These are phyloP conservation scores for Picea glauca DNA, from an alignment of 75 land plant genomes.

Conservation along the genomic window DNA sequence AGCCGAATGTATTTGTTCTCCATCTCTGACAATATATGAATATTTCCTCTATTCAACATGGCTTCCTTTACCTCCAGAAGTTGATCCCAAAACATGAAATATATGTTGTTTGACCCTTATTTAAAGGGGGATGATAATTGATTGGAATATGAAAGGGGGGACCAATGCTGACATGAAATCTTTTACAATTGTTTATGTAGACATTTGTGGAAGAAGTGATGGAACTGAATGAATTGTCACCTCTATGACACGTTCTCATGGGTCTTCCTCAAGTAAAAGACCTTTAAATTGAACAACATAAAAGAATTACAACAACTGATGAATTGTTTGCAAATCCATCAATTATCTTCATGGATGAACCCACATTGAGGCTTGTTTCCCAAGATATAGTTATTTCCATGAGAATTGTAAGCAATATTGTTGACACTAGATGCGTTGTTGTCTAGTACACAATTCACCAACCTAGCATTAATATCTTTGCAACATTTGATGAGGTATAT, in stretches of 20 bases:
- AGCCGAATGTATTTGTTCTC: slow-evolving; percentile 76
- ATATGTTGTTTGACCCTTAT: slow-evolving; percentile 14
- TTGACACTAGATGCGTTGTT: slow-evolving; percentile 59
- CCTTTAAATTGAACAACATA: slow-evolving; percentile 53
- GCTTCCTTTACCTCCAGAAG: slow-evolving; percentile 55
- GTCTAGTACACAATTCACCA: slow-evolving; percentile 65
- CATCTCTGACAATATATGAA: slow-evolving; percentile 68
- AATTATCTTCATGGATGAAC: no score
- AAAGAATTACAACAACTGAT: slow-evolving; percentile 60
- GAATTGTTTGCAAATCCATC: slow-evolving; percentile 51
- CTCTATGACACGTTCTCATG: slow-evolving; percentile 37
- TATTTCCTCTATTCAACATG: slow-evolving; percentile 66
- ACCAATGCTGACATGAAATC: background rate
- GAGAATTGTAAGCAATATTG: slow-evolving; percentile 45
- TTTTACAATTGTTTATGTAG: slow-evolving; percentile 9
- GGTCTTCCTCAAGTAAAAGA: slow-evolving; percentile 56
- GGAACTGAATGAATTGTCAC: slow-evolving; percentile 51
- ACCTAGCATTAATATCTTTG: slow-evolving; percentile 69
- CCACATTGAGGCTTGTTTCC: slow-evolving; percentile 7
- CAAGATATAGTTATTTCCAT: slow-evolving; percentile 42
- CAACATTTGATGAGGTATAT: slow-evolving; percentile 57
- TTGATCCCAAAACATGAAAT: slow-evolving; percentile 40
- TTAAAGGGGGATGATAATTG: background rate
- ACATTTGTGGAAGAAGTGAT: slow-evolving; percentile 64
- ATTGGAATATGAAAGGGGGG: background rate